Percentiles rank a stretch among this genome's conserved stretches.
Conservation (phyloP, 225 moss, liverwort and hornwort genomes). For the Takakia lepidozioides region DNA sequence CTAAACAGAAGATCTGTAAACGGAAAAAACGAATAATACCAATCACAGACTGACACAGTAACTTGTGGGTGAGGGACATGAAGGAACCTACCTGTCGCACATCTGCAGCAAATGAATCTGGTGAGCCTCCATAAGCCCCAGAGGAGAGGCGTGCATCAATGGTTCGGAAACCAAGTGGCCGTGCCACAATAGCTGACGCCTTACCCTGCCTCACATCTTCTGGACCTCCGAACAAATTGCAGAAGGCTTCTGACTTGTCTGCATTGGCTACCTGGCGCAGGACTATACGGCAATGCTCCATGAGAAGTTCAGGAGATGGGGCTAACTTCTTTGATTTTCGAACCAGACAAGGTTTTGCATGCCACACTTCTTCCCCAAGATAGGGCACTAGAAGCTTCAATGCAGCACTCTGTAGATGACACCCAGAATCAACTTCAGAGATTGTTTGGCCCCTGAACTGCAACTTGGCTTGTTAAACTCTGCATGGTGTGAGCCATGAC, state of each 20-base stretch:
- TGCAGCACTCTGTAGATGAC: slow-evolving; percentile 64
- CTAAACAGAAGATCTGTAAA: too few species aligned
- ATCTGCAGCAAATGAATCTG: slow-evolving; percentile 89
- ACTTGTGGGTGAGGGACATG: too few species aligned
- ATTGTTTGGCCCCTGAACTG: too few species aligned
- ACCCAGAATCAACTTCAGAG: too few species aligned
- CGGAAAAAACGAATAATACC: too few species aligned
- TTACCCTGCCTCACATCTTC: slow-evolving; percentile 25
- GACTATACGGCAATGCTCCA: slow-evolving; percentile 90
- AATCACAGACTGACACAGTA: too few species aligned
- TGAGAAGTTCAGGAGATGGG: slow-evolving; percentile 86
- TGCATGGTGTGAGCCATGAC: too few species aligned
- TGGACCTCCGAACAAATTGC: slow-evolving; percentile 36
- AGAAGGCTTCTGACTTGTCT: slow-evolving; percentile 46
- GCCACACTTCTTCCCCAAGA: slow-evolving; percentile 72
- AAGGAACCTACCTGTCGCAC: slow-evolving; percentile 98
- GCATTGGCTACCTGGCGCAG: slow-evolving; percentile 77
- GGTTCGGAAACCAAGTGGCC: slow-evolving; percentile 87
- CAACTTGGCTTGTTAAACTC: too few species aligned
- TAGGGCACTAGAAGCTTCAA: slow-evolving; percentile 70
- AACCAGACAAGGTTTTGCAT: slow-evolving; percentile 54
- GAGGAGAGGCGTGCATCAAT: slow-evolving; percentile 90
- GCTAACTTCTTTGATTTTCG: slow-evolving; percentile 73
- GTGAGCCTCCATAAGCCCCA: slow-evolving; percentile 83
- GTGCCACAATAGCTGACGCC: slow-evolving; percentile 54